These are phyloP conservation scores for Groenewaldozyma tartarivorans DNA, from an alignment of 805 yeast species.

Conservation along the genomic window DNA sequence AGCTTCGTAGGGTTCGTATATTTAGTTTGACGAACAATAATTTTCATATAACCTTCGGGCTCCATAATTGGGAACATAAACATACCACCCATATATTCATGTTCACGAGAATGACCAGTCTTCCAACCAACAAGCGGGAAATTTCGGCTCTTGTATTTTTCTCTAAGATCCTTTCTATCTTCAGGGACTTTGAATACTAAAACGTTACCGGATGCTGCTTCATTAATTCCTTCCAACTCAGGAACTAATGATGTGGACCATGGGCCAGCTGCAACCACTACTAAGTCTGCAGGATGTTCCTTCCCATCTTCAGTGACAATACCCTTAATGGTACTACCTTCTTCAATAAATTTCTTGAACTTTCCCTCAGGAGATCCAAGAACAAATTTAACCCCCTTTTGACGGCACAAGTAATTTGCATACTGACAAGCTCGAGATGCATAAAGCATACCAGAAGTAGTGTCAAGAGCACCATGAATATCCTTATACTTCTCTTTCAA, in stretches of 20 bases:
- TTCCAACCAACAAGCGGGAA: conserved; percentile 7
- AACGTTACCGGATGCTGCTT: conserved; percentile 6
- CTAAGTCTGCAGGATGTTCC: conserved; percentile 3
- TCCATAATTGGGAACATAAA: conserved; percentile 7
- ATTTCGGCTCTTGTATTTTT: conserved; percentile 4
- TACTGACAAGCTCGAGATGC: conserved; percentile 5
- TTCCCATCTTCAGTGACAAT: conserved; percentile 7
- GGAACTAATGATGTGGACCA: conserved; percentile 6
- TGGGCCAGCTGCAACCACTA: conserved; percentile 8
- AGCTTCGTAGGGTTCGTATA: conserved; percentile 5
- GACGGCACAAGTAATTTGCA: conserved; percentile 4
- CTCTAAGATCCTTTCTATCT: conserved; percentile 5
- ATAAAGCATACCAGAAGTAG: conserved; percentile 5
- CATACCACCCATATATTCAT: conserved; percentile 6
- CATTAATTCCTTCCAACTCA: conserved; percentile 5
- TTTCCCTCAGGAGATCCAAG: conserved; percentile 3
- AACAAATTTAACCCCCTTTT: conserved; percentile 4
- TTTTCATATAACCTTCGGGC: conserved; percentile 6
- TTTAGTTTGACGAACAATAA: conserved; percentile 4
- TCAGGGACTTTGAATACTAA: conserved; percentile 4
- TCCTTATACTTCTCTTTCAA: conserved; percentile 1
- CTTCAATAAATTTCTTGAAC: neutral
- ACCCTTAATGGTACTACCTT: neutral
- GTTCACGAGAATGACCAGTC: conserved; percentile 2
- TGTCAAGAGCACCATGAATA: conserved; percentile 5